phyloP scores from a whole-genome alignment of 1,284 basidiomycete species.

The Veloboletus limbatus region DNA sequence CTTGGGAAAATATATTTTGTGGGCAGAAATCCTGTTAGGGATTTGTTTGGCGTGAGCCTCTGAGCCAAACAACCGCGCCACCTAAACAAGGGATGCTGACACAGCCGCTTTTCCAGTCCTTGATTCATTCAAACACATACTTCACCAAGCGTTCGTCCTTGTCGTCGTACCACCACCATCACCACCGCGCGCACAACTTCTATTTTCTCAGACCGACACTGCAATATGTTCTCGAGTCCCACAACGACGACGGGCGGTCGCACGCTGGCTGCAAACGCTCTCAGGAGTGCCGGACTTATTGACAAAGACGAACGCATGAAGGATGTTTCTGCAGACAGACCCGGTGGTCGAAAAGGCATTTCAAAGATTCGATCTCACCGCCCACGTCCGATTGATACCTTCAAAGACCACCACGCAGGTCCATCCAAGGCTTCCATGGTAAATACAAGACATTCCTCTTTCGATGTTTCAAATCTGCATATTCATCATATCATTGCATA shows the following conservation, averaged over 20 bases:
- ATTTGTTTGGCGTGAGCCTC: slow-evolving; percentile 29
- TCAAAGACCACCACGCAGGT: slow-evolving; percentile 50
- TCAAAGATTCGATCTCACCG: slow-evolving; percentile 60
- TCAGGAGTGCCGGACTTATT: slow-evolving; percentile 68
- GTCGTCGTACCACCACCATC: slow-evolving; percentile 15
- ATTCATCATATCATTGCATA: slow-evolving; percentile 29
- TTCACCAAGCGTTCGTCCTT: slow-evolving; percentile 23
- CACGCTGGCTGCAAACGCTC: slow-evolving; percentile 53
- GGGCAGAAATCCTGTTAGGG: neutral
- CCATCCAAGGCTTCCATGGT: slow-evolving; percentile 55
- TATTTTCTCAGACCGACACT: neutral
- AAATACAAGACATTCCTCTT: slow-evolving; percentile 48
- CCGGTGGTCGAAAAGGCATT: slow-evolving; percentile 63
- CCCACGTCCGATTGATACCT: slow-evolving; percentile 53
- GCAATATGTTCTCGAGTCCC: slow-evolving; percentile 51
- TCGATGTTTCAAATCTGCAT: slow-evolving; percentile 27
- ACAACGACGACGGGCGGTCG: slow-evolving; percentile 52
- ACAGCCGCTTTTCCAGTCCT: slow-evolving; percentile 20
- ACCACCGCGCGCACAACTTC: neutral
- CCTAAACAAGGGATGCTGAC: slow-evolving; percentile 25
- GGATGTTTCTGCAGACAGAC: slow-evolving; percentile 56
- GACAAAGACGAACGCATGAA: slow-evolving; percentile 72
- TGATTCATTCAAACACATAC: slow-evolving; percentile 19
- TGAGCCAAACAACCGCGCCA: slow-evolving; percentile 24
- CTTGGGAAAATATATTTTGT: neutral